phyloP scores from a whole-genome alignment of 129 eudicot genomes.

The Sambucus nigra region DNA sequence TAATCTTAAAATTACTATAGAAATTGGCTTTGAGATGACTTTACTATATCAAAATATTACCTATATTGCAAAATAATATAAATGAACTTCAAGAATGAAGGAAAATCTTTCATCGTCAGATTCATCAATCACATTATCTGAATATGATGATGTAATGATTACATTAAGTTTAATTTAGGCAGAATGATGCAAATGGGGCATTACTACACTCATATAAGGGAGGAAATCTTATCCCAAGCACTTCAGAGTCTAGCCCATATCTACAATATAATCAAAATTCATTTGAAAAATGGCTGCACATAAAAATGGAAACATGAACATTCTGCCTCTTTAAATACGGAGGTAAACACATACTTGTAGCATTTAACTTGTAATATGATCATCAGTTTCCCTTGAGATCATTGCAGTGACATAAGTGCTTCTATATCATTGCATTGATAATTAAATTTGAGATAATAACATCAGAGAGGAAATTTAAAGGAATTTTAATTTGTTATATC shows the following conservation, averaged over 20 bases:
- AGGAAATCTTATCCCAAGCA: slow-evolving; percentile 98
- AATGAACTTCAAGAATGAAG: too few relatives aligned
- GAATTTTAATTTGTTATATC: neutral
- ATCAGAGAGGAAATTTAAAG: neutral
- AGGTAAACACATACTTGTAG: slow-evolving; percentile 60
- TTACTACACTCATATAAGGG: slow-evolving; percentile 94
- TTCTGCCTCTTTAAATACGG: slow-evolving; percentile 3
- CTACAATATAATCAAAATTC: slow-evolving; percentile 24
- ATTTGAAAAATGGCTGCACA: slow-evolving; percentile 7
- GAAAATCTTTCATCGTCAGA: slow-evolving; percentile 99
- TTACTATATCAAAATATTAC: too few relatives aligned
- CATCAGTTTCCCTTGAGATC: slow-evolving; percentile 95
- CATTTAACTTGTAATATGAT: slow-evolving; percentile 99
- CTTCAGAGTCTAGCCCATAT: slow-evolving; percentile 99
- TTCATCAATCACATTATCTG: slow-evolving; percentile 87
- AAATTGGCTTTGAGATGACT: too few relatives aligned
- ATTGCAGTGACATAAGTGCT: slow-evolving; percentile 96
- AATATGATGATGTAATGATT: slow-evolving; percentile 85
- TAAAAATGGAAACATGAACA: neutral
- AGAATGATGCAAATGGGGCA: slow-evolving; percentile 97
- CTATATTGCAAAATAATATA: too few relatives aligned
- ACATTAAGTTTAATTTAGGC: slow-evolving; percentile 99
- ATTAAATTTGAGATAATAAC: slow-evolving; percentile 2
- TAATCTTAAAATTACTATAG: too few relatives aligned
- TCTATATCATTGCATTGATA: slow-evolving; percentile 72